These are phyloP conservation scores for Eucalyptus polyanthemos DNA, from an alignment of 345 rosid species.

Conservation along the genomic window DNA sequence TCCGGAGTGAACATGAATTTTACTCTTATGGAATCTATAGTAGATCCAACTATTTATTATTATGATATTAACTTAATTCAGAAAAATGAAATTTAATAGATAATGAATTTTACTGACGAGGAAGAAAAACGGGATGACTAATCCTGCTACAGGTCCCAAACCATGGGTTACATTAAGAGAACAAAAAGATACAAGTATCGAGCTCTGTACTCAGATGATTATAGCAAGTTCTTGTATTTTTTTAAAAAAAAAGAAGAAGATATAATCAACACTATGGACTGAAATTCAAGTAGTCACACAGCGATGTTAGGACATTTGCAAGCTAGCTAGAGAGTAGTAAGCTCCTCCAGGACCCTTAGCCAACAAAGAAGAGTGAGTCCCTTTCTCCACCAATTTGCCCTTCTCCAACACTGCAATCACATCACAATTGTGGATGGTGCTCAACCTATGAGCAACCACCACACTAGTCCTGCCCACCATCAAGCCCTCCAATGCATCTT, in stretches of 20 bases:
- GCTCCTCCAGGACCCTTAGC: slow-evolving; percentile 5
- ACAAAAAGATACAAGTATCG: no score
- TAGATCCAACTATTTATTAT: neutral
- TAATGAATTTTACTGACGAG: no score
- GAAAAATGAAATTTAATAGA: no score
- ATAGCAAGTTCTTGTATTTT: neutral
- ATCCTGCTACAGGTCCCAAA: neutral
- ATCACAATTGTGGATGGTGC: slow-evolving; percentile 12
- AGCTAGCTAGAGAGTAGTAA: neutral
- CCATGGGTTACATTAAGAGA: neutral
- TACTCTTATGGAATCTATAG: neutral
- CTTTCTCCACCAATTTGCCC: slow-evolving; percentile 13
- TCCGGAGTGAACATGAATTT: neutral
- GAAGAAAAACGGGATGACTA: neutral
- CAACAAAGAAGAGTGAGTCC: slow-evolving; percentile 10
- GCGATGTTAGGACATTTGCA: neutral
- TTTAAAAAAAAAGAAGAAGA: no score
- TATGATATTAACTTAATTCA: neutral
- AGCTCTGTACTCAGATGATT: neutral
- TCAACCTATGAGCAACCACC: slow-evolving; percentile 13
- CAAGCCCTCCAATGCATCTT: slow-evolving; percentile 17
- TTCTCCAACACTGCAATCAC: slow-evolving; percentile 10
- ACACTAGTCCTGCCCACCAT: slow-evolving; percentile 22
- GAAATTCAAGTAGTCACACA: neutral
- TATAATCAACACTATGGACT: neutral